These are phyloP conservation scores for Tricholoma terreum DNA, from an alignment of 768 basidiomycete species.

Conservation along the genomic window DNA sequence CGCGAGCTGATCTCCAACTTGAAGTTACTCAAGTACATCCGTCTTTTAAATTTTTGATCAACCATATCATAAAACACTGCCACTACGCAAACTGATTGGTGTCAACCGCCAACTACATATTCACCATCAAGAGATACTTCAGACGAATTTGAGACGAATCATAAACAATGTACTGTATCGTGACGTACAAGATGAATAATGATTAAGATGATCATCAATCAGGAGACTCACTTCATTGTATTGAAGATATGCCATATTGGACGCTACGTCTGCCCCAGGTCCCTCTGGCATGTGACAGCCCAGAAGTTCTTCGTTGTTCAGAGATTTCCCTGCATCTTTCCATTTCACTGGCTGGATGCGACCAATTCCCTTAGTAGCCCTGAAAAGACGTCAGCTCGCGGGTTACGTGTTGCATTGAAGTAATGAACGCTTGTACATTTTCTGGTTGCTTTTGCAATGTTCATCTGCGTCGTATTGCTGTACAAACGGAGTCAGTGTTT, in stretches of 20 bases:
- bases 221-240: slow-evolving; percentile 54
- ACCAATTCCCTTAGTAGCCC: slow-evolving; percentile 56
- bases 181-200: neutral
- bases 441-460: slow-evolving; percentile 40
- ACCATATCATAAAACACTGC: neutral
- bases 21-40: too few species aligned
- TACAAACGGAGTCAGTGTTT: neutral
- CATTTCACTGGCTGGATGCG: slow-evolving; percentile 49
- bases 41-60: neutral
- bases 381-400: slow-evolving; percentile 16
- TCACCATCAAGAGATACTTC: slow-evolving; percentile 56
- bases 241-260: slow-evolving; percentile 32
- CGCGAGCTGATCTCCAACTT: too few species aligned
- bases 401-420: neutral
- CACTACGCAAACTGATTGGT: neutral
- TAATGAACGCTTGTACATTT: slow-evolving; percentile 26
- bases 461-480: slow-evolving; percentile 49
- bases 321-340: slow-evolving; percentile 55
- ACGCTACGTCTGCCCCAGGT: slow-evolving; percentile 30
- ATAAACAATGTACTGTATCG: slow-evolving; percentile 69
- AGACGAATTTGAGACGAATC: slow-evolving; percentile 54
- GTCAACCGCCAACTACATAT: slow-evolving; percentile 30
- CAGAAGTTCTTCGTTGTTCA: slow-evolving; percentile 45
- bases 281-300: slow-evolving; percentile 65
- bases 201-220: neutral